Conservation (phyloP, 495 filamentous ascomycete genomes). For the Penicillium antarcticum region DNA sequence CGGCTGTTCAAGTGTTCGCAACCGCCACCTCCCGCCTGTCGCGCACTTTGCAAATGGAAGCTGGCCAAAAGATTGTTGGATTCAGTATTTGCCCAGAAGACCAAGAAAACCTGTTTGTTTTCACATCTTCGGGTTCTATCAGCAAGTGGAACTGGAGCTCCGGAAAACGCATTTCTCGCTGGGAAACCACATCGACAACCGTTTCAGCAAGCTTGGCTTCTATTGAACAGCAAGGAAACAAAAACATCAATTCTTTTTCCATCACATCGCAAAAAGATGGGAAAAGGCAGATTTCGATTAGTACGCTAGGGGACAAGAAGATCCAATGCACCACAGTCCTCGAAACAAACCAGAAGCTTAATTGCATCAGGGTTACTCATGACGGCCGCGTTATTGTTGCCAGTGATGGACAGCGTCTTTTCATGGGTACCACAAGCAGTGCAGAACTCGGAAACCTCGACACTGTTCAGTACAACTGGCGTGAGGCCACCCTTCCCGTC, state of each 20-base stretch:
- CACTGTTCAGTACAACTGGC: conserved; percentile 47
- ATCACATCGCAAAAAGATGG: conserved; percentile 26
- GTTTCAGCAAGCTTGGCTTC: conserved; percentile 22
- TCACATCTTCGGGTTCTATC: conserved; percentile 60
- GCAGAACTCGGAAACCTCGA: conserved; percentile 8
- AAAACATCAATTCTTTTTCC: conserved; percentile 11
- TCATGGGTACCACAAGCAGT: conserved; percentile 26
- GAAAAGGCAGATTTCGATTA: conserved; percentile 29
- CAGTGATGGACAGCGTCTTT: conserved; percentile 31
- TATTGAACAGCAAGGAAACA: conserved; percentile 8
- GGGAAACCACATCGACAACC: conserved; percentile 35
- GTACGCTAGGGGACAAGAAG: conserved; percentile 21
- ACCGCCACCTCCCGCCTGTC: conserved; percentile 74
- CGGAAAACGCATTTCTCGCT: conserved; percentile 46
- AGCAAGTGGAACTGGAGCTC: conserved; percentile 75
- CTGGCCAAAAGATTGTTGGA: conserved; percentile 40
- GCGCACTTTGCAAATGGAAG: conserved; percentile 49
- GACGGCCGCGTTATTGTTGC: conserved; percentile 35
- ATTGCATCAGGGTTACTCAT: conserved; percentile 26
- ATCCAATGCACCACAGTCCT: conserved; percentile 20
- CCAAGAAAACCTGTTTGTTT: conserved; percentile 63
- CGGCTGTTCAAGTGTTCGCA: conserved; percentile 75
- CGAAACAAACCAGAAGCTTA: conserved; percentile 29
- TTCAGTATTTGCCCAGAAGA: conserved; percentile 58
- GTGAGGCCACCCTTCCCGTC: conserved; percentile 39